A percentile compares a stretch with the other conserved stretches of the same genome.
Evolutionary conservation across 805 yeast species (phyloP).

Genomic region (Ogataea sp.): DNA sequence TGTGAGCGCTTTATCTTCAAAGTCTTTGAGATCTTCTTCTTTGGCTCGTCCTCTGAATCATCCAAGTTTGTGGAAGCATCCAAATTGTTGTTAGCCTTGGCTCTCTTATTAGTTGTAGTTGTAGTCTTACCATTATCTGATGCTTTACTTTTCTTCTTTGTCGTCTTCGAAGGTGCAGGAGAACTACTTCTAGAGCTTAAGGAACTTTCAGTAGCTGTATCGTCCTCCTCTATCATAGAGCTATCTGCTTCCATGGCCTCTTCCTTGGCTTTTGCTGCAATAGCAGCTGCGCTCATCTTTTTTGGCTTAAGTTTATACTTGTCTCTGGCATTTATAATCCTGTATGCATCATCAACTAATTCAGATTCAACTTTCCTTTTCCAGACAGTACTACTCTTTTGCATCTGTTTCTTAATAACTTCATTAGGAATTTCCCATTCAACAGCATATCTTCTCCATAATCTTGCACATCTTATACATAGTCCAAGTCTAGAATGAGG

Average conservation of each 20-base stretch:
- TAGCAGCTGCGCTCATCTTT: conserved; percentile 3
- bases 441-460: conserved; percentile 89
- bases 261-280: neutral
- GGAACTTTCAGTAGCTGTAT: neutral
- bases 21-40: neutral
- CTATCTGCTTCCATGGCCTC: neutral
- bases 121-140: too few species aligned
- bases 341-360: conserved; percentile 50
- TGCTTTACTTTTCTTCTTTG: conserved; percentile 1
- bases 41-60: neutral
- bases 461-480: conserved; percentile 78
- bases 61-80: too few species aligned
- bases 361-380: conserved; percentile 61
- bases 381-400: conserved; percentile 44
- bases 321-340: conserved; percentile 43
- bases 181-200: neutral
- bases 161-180: neutral
- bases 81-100: too few species aligned
- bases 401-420: conserved; percentile 40
- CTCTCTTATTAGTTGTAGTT: too few species aligned
- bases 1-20: neutral
- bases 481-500: conserved; percentile 36
- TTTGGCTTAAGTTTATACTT: conserved; percentile 16
- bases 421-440: conserved; percentile 77
- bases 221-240: neutral